Evolutionary conservation across 2,329 filamentous ascomycete species (phyloP), one percentile per base, ranked within the genome.

Genomic region (Coleophoma cylindrospora): DNA sequence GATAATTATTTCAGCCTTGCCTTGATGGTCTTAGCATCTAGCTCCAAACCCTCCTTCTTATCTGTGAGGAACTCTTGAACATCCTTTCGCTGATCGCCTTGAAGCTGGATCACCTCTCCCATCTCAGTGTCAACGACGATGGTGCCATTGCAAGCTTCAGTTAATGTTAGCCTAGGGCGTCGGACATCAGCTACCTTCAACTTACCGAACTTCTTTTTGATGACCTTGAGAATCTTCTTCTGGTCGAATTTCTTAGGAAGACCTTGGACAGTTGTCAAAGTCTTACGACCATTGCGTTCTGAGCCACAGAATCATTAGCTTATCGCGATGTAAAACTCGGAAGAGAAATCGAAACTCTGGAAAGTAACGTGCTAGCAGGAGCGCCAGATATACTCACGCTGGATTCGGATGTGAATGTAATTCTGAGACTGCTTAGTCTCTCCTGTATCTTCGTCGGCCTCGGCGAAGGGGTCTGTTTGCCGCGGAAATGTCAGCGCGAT

Each of bases 281-380:
- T 97, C 84, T 99, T 99, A 75, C 94, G 94, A 85, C 94, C 94
- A 97, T 99, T 99, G 79, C 94, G 94, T 80, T 99, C 92, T 97
- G 72, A 51, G 38, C 54, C 50, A 34, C 46, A 57, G 52, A 70
- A 82, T 63, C 80, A 76, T 53, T 53, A 27, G 53, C 54, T 59
- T 58, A 53, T 64, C 54, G 51, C 27, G 27, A 27, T 27, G 27
- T 5, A 27, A 27, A 6, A 27, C 4, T 27, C 27, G 27, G 7
- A 8, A 27, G 27, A 10, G 27, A 3, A 27, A 27, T 27, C 27
- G 27, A 27, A 27, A 27, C 27, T 27, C 3, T 10, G 27, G 2
- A 10, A 3, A 27, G 27, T 27, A 5, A 27, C 27, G 4, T 27
- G 27, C 9, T 27, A 10, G 27, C 27, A 27, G 27, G 9, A 27